Percentiles rank a stretch among this genome's conserved stretches.
These are phyloP conservation scores for Alternaria infectoria DNA, from an alignment of 2,329 filamentous ascomycete species.

Conservation along the genomic window DNA sequence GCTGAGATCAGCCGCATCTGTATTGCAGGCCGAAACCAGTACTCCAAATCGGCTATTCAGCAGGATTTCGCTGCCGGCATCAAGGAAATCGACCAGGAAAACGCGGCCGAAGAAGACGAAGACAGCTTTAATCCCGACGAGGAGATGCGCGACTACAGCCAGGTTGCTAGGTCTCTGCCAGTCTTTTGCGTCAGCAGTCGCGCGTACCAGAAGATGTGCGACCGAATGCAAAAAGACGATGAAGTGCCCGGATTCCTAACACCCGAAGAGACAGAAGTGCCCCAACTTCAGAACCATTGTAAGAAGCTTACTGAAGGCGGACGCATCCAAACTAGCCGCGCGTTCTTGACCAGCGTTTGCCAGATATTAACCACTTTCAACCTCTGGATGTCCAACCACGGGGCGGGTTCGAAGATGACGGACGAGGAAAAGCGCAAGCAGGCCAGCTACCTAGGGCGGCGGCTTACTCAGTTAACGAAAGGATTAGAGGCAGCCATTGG, in stretches of 20 bases:
- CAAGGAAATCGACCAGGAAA: conserved; percentile 65
- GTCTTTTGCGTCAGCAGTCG: conserved; percentile 70
- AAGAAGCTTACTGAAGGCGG: conserved; percentile 62
- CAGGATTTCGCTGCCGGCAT: conserved; percentile 66
- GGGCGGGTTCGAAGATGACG: conserved; percentile 50
- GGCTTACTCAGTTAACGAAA: conserved; percentile 50
- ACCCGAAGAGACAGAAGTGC: conserved; percentile 62
- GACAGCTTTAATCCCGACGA: conserved; percentile 61
- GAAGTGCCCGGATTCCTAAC: conserved; percentile 60
- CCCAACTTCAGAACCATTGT: conserved; percentile 65
- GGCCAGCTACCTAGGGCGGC: conserved; percentile 46
- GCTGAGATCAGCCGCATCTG: conserved; percentile 51
- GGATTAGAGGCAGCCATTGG: conserved; percentile 51
- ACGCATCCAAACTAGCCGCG: conserved; percentile 52
- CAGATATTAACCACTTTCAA: conserved; percentile 61
- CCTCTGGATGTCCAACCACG: conserved; percentile 58
- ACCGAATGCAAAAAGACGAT: conserved; percentile 60
- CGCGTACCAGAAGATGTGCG: conserved; percentile 68
- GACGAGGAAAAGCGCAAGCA: conserved; percentile 51
- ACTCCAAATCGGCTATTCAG: conserved; percentile 62
- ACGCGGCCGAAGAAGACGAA: conserved; percentile 60
- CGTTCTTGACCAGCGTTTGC: conserved; percentile 60
- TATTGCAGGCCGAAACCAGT: conserved; percentile 63
- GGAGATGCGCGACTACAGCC: conserved; percentile 64
- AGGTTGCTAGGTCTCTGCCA: conserved; percentile 61